Base-by-base conservation (phyloP, 2,329 filamentous ascomycete genomes). In the Lachnellula suecica region DNA sequence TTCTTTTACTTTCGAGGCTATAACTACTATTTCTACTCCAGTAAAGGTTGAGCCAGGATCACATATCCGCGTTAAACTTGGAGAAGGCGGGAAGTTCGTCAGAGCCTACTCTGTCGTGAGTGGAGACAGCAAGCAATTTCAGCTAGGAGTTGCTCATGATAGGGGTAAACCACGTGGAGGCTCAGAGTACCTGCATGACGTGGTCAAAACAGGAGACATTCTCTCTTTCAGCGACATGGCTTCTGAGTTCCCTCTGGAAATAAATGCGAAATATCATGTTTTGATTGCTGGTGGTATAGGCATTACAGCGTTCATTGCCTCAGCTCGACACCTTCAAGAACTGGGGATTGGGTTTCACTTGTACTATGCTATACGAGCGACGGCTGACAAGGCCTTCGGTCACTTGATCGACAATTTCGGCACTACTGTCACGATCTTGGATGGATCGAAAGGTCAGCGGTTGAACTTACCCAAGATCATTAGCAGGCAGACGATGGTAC, bases 261-360 rank as follows among this genome's bases (percentile, higher is more conserved):
- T 53, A 2, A 68, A 74, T 0, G 80, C 80, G 11, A 80, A 79
- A 58, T 72, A 78, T 40, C 83, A 86, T 58, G 70, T 86, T 31
- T 79, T 85, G 59, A 77, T 87, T 24, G 81, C 77, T 0, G 84
- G 80, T 9, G 84, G 84, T 0, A 80, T 87, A 31, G 84, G 84
- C 1, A 78, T 87, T 56, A 87, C 84, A 2, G 83, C 84, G 0
- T 87, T 87, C 56, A 59, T 87, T n/a, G 61, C 72, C 2, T 68
- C 80, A 22, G 62, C 82, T 2, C 67, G 76, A 44, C 46, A 15
- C 2, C 72, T 74, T 50, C 64, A 68, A n/a, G 24, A 58, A 3
- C 74, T 76, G 51, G 71, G 81, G 58, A 75, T 68, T 62, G 72
- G 74, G 47, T 75, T 73, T 37, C 69, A 72, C 25, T 66, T 86